Conservation (phyloP, 2,329 filamentous ascomycete genomes). For the Dothidotthia symphoricarpi region DNA sequence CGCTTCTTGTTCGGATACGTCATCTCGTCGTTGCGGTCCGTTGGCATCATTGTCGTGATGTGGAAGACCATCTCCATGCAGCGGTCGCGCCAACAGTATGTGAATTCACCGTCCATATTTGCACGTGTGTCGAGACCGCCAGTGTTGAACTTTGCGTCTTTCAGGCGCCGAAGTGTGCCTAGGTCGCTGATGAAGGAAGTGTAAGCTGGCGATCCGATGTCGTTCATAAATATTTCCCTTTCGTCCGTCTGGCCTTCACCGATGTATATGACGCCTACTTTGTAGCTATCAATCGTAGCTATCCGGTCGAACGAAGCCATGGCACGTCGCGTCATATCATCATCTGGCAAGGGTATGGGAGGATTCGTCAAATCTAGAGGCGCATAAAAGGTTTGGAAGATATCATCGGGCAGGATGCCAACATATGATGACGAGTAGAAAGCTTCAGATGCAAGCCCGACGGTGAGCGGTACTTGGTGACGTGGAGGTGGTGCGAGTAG, state of each 20-base stretch:
- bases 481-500: conserved; percentile 39
- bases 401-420: conserved; percentile 68
- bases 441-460: conserved; percentile 40
- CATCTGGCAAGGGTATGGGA: conserved; percentile 72
- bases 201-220: conserved; percentile 83
- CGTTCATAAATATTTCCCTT: conserved; percentile 80
- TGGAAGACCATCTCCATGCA: conserved; percentile 96
- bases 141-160: conserved; percentile 84
- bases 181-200: conserved; percentile 78
- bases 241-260: conserved; percentile 82
- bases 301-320: conserved; percentile 81
- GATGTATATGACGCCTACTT: conserved; percentile 91
- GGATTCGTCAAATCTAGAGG: conserved; percentile 51
- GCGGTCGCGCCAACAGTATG: conserved; percentile 91
- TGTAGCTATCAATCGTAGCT: conserved; percentile 90
- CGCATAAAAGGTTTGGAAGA: conserved; percentile 68
- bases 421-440: conserved; percentile 54
- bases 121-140: conserved; percentile 80
- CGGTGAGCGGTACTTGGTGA: conserved; percentile 44
- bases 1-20: conserved; percentile 79
- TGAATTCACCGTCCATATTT: conserved; percentile 79
- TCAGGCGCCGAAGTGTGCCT: conserved; percentile 76
- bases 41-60: conserved; percentile 96
- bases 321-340: conserved; percentile 69
- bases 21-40: conserved; percentile 71